phyloP scores from a whole-genome alignment of 2,329 filamentous ascomycete species.

The Chrysosphaeria jannelii region DNA sequence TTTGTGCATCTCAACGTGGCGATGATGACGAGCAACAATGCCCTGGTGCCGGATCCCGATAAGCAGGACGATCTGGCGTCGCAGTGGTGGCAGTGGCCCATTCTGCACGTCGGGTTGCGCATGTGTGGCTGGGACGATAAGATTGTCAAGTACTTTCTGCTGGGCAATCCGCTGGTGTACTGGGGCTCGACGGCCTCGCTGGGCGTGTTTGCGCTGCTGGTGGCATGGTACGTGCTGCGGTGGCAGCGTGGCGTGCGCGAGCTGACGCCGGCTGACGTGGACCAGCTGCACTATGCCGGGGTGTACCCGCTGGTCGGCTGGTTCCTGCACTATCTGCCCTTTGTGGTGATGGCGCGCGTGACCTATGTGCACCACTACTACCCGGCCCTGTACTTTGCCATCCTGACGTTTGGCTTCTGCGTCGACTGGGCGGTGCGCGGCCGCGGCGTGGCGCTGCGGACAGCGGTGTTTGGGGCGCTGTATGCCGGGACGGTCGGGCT shows the following conservation, averaged over 20 bases:
- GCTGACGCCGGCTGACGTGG: constrained; percentile 49
- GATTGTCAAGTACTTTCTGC: constrained; percentile 91
- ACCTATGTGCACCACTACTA: constrained; percentile 99
- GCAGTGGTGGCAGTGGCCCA: constrained; percentile 94
- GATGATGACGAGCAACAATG: constrained; percentile 99
- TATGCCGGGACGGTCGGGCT: constrained; percentile 50
- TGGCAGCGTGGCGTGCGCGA: constrained; percentile 91
- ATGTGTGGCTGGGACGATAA: constrained; percentile 98
- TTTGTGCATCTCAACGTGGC: constrained; percentile 95
- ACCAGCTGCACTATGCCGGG: constrained; percentile 82
- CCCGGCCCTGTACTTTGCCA: constrained; percentile 90
- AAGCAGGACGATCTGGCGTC: constrained; percentile 97
- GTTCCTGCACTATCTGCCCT: constrained; percentile 89
- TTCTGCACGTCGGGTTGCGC: constrained; percentile 77
- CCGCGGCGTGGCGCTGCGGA: constrained; percentile 30
- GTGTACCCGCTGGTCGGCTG: constrained; percentile 79
- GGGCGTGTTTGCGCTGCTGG: constrained; percentile 36
- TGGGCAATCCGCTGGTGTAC: constrained; percentile 88
- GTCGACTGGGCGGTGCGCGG: constrained; percentile 54
- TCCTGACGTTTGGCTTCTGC: constrained; percentile 65
- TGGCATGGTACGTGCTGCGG: constrained; percentile 63
- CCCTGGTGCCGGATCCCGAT: constrained; percentile 84
- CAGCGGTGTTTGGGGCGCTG: constrained; percentile 38
- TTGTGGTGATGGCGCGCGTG: constrained; percentile 91
- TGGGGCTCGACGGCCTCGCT: constrained; percentile 73